phyloP scores from a whole-genome alignment of 331 rosid species.

The Acacia pycnantha region DNA sequence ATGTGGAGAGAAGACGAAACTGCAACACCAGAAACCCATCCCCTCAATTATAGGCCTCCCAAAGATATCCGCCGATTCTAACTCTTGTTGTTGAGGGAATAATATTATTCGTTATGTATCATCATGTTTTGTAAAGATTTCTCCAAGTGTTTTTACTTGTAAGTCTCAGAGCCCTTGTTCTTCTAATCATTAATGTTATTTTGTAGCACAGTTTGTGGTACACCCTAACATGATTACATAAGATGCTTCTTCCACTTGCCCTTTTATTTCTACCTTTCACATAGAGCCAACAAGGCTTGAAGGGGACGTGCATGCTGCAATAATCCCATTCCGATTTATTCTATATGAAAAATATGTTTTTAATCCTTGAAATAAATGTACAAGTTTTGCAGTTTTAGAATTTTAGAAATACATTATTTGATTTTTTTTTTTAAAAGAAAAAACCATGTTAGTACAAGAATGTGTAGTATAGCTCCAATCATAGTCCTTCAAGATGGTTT shows the following conservation, averaged over 20 bases:
- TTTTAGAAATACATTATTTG: too few species aligned
- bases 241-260: background rate
- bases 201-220: background rate
- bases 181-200: background rate
- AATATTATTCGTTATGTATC: background rate
- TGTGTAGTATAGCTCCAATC: too few species aligned
- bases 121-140: background rate
- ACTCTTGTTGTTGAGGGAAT: background rate
- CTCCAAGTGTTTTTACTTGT: background rate
- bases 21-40: slow-evolving; percentile 92
- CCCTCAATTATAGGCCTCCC: slow-evolving; percentile 90
- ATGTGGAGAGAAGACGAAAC: slow-evolving; percentile 97
- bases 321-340: background rate
- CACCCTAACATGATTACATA: background rate
- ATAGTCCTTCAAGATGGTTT: too few species aligned
- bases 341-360: background rate
- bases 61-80: slow-evolving; percentile 90
- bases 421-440: too few species aligned
- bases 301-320: background rate
- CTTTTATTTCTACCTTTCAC: background rate
- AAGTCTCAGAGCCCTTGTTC: background rate
- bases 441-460: too few species aligned
- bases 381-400: too few species aligned
- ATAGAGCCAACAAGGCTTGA: background rate
- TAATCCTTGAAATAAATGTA: too few species aligned